Base-by-base conservation (phyloP, 306 rosid species). In the Mucuna pruriens region DNA sequence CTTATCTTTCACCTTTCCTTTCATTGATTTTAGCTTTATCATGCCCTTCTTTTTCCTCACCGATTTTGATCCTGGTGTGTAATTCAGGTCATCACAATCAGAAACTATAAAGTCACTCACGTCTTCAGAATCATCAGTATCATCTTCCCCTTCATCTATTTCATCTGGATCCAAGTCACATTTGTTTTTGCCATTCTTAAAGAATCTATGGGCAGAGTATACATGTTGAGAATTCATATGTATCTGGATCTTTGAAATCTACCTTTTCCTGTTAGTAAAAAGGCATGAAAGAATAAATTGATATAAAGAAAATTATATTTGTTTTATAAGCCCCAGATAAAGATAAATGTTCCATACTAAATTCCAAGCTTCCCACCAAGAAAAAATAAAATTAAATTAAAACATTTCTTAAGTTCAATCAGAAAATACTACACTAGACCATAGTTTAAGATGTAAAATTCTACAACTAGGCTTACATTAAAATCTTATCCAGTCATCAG, bases 211-310 rank as follows among this genome's bases (percentile, higher is more conserved):
- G 6, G 93, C 92, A 12, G 69, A 23, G 46, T 13, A 49, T 49
- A 85, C 85, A 31, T 81, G 74, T 25, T 54, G 65, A 82, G 71
- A 62, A 76, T 81, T 94, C 97, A 12, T 64, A 80, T 6, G 94
- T 91, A 7, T 82, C 82, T 76, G 23, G 71, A 63, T 90, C 90
- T 36, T 84, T 79, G 78, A 94, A 87, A 78, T 94, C 91, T 75
- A 94, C 66, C 76, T 74, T 70, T 34, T 23, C 92, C 93, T 89
- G 87, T 63, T 73, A 82, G 80, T 42, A 33, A 83, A 62, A 73
- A 75, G 60, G 17, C n/a, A 84, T 39, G 42, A n/a, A 36, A 71
- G 68, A 60, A 83, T 63, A 49, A 74, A 76, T 65, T 74, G 29
- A 64, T 44, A 75, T 39, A 76, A 60, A 75, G 20, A 38, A 55